Evolutionary conservation across 1,139 yeast genomes (phyloP), one percentile per base, ranked within the genome.

Genomic region (Taphrina betulina): DNA sequence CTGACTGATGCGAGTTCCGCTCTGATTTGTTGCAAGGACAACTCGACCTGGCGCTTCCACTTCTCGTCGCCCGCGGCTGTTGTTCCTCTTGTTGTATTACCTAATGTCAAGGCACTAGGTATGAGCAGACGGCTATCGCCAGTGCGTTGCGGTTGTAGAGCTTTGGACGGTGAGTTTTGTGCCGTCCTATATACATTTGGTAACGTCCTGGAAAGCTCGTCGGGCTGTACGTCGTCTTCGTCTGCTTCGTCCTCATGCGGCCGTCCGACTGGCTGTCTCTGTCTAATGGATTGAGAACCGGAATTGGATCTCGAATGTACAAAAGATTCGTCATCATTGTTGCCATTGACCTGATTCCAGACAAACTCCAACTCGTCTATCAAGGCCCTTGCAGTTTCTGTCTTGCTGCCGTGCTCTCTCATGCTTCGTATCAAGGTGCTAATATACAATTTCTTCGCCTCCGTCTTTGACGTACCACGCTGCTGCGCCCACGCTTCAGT

Each of bases 401-500:
- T 79, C 3, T 84, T 84, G 65, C 80, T 77, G 14, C 89, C 88
- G 63, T 84, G 84, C 2, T 77, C 71, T 59, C 75, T 75, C 90
- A 86, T 85, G 2, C 94, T 84, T 57, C 83, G 82, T 4, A 86
- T 81, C 51, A 86, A 17, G 7, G 38, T 14, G 14, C 82, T 75
- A 36, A 85, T 82, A 67, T 87, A 87, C 51, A 77, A 71, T 51
- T 84, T 74, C 67, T 87, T 85, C 1, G 95, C 95, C 63, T 85
- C 89, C 0, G 85, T 79, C 62, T 77, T 78, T n/a, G 79, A 68
- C 26, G 85, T 65, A 0, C 95, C 95, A 63, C 81, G 80, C 66
- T 84, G 88, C 22, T 78, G 70, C 63, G 83, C 81, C 95, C 95
- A 87, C 0, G 95, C 88, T 64, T 85, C 92, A 61, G 66, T 63